These are phyloP conservation scores for Picea abies DNA, from an alignment of 83 land plant genomes.

Conservation along the genomic window DNA sequence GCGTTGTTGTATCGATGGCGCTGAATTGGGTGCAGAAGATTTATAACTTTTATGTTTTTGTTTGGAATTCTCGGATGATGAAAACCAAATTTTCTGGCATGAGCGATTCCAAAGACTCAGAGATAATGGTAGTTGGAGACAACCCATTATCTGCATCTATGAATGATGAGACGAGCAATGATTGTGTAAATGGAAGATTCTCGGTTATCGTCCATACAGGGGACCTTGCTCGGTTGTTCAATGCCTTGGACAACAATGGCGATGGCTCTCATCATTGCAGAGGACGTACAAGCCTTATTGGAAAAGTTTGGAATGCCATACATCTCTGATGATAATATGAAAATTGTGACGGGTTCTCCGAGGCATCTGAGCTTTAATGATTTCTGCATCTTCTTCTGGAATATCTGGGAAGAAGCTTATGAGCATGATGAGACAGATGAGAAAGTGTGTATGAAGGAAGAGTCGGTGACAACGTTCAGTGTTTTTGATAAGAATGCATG, in stretches of 20 bases:
- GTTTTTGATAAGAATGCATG: constrained; percentile 46
- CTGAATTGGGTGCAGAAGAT: not conserved
- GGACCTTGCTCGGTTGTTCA: too few species aligned
- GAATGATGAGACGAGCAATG: too few species aligned
- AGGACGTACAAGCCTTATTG: too few species aligned
- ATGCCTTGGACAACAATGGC: too few species aligned
- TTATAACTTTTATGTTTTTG: not conserved
- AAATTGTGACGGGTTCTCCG: not conserved
- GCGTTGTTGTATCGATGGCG: not conserved
- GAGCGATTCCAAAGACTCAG: not conserved
- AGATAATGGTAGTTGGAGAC: not conserved
- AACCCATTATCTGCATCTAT: too few species aligned
- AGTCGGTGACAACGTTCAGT: constrained; percentile 36
- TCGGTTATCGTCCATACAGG: too few species aligned
- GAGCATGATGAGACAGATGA: not conserved
- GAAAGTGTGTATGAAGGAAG: constrained; percentile 9
- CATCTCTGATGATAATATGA: not conserved
- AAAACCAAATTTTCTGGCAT: not conserved
- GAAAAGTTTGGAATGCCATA: not conserved
- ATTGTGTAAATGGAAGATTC: too few species aligned
- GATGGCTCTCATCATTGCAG: too few species aligned
- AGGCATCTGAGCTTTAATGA: not conserved
- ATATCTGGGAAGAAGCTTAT: not conserved
- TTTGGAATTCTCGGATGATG: not conserved
- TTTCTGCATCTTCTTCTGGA: not conserved